Percentiles rank a stretch among this genome's conserved stretches.
Conservation (phyloP, 2,329 filamentous ascomycete genomes). For the Claviceps fusiformis region DNA sequence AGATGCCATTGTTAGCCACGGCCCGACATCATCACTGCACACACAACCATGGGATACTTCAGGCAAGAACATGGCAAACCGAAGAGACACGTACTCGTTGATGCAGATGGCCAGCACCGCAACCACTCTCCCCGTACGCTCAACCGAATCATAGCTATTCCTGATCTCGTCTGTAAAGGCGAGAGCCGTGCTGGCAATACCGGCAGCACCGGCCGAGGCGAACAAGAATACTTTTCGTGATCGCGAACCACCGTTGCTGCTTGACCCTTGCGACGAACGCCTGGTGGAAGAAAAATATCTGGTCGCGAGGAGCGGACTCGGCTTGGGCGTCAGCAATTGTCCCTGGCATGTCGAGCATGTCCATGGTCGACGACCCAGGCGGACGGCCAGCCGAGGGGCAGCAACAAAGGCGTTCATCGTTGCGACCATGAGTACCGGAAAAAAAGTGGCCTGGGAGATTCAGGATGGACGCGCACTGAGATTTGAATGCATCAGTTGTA, state of each 20-base stretch:
- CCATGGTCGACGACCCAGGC: slow-evolving; percentile 27
- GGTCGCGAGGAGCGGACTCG: slow-evolving; percentile 13
- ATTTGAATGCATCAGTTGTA: slow-evolving; percentile 2
- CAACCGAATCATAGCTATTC: slow-evolving; percentile 59
- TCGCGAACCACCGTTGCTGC: slow-evolving; percentile 7
- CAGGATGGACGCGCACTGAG: background rate
- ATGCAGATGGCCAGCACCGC: slow-evolving; percentile 66
- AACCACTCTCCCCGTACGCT: slow-evolving; percentile 68
- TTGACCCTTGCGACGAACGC: slow-evolving; percentile 10
- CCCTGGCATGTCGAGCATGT: slow-evolving; percentile 32
- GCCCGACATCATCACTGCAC: background rate
- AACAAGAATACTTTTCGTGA: slow-evolving; percentile 27
- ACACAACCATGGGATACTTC: slow-evolving; percentile 3
- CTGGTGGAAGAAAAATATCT: slow-evolving; percentile 19
- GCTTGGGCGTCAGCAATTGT: slow-evolving; percentile 22
- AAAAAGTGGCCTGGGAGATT: background rate
- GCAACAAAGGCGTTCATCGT: slow-evolving; percentile 30
- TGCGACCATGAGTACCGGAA: background rate
- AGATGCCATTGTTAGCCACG: background rate
- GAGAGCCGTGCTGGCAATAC: slow-evolving; percentile 31
- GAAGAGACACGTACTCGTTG: slow-evolving; percentile 51
- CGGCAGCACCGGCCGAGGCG: slow-evolving; percentile 37
- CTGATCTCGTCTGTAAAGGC: slow-evolving; percentile 58
- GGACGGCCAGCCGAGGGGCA: slow-evolving; percentile 24
- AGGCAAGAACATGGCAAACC: background rate